These are phyloP conservation scores for Plasmodium coatneyi DNA, from an alignment of 169 alveolate genomes.

Conservation along the genomic window DNA sequence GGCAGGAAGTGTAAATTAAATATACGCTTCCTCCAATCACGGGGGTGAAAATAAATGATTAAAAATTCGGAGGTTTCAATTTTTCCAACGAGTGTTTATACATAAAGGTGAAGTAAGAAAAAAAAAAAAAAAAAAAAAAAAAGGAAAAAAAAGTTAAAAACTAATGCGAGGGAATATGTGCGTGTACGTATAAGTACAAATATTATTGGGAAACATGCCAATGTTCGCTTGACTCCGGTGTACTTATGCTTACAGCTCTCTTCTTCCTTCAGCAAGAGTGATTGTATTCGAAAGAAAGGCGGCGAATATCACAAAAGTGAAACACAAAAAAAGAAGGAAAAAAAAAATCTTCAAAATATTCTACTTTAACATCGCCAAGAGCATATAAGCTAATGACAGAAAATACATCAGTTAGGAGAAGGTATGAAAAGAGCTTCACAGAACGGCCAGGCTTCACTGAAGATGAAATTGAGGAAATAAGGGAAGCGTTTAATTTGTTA, in stretches of 20 bases:
- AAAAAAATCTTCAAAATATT: not conserved
- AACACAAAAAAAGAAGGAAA: not conserved
- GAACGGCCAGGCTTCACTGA: constrained; percentile 88
- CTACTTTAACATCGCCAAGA: not conserved
- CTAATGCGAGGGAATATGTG: not conserved
- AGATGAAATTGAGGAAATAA: constrained; percentile 98
- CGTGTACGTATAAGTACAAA: not conserved
- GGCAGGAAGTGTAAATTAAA: not conserved
- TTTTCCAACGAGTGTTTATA: not conserved
- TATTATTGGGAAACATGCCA: not conserved
- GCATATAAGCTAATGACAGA: constrained; percentile 52
- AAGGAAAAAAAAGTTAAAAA: not conserved
- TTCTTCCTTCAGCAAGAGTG: not conserved
- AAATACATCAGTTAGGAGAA: constrained; percentile 62
- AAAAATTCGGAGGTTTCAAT: not conserved
- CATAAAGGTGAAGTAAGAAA: not conserved
- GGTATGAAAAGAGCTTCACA: constrained; percentile 64
- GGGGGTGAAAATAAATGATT: not conserved
- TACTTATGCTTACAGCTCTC: not conserved
- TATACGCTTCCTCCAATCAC: not conserved
- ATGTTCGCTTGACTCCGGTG: not conserved
- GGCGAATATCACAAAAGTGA: not conserved
- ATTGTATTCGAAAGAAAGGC: not conserved
- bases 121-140: not conserved
- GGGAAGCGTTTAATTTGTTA: constrained; percentile 98